Evolutionary conservation across 805 yeast species (phyloP).

Genomic region (Monosporozyma yasuniensis): DNA sequence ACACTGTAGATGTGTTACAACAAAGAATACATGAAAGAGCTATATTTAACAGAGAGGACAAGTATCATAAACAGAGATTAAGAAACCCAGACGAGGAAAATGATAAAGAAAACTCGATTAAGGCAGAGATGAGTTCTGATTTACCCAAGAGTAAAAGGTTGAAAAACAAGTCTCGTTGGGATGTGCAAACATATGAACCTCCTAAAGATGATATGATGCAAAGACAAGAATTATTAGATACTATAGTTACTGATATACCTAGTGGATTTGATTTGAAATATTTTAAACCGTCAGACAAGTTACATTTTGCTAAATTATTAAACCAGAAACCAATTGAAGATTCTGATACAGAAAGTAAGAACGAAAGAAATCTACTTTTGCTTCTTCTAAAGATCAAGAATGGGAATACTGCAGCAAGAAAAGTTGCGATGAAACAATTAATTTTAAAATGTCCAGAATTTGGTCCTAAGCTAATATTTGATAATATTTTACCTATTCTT

Average conservation of each 20-base stretch:
- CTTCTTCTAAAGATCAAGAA: constrained; percentile 66
- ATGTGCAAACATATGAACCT: constrained; percentile 37
- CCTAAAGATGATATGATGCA: constrained; percentile 38
- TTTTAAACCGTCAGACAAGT: constrained; percentile 63
- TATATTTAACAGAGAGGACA: constrained; percentile 34
- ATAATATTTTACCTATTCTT: constrained; percentile 65
- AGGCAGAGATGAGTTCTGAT: neutral
- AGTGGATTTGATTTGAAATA: constrained; percentile 57
- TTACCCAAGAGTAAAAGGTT: neutral
- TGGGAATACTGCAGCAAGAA: constrained; percentile 63
- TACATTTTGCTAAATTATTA: constrained; percentile 57
- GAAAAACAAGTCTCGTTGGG: constrained; percentile 27
- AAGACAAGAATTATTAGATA: constrained; percentile 26
- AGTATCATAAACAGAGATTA: constrained; percentile 39
- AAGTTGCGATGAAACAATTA: constrained; percentile 55
- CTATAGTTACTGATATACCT: constrained; percentile 47
- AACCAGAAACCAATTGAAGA: constrained; percentile 26
- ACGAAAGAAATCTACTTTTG: constrained; percentile 52
- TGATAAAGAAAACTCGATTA: neutral
- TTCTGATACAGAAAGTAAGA: constrained; percentile 42
- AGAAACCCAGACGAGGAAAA: constrained; percentile 29
- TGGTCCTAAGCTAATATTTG: constrained; percentile 64
- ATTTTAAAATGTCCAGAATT: constrained; percentile 53
- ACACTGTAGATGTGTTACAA: constrained; percentile 23
- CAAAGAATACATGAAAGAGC: constrained; percentile 23